These are phyloP conservation scores for Pseudozyma hubeiensis DNA, from an alignment of 1,284 basidiomycete genomes.

Conservation along the genomic window DNA sequence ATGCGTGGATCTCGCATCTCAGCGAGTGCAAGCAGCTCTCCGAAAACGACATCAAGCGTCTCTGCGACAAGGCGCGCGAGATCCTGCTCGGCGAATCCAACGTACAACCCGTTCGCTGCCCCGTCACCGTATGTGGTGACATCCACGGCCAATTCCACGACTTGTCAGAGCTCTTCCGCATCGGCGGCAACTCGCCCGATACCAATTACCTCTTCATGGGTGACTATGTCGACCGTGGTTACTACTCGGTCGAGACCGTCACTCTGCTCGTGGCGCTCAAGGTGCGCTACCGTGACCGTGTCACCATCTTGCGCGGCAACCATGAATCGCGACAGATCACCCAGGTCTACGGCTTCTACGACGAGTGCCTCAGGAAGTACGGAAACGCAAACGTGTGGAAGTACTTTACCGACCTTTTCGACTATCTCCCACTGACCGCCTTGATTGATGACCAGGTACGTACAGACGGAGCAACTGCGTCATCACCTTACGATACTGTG, in stretches of 20 bases:
- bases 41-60: conserved; percentile 94
- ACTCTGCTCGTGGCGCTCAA: conserved; percentile 98
- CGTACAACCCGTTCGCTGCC: conserved; percentile 91
- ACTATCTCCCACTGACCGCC: conserved; percentile 95
- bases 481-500: neutral
- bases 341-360: conserved; percentile 99
- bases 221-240: conserved; percentile 98
- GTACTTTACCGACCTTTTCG: conserved; percentile 98
- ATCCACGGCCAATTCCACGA: conserved; percentile 98
- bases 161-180: conserved; percentile 97
- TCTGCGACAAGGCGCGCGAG: conserved; percentile 99
- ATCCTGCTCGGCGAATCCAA: conserved; percentile 81
- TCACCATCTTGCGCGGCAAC: conserved; percentile 97
- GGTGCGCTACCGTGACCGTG: conserved; percentile 96
- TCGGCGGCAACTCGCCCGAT: conserved; percentile 98
- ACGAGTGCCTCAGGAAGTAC: conserved; percentile 99
- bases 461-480: conserved; percentile 41
- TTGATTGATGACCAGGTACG: conserved; percentile 97
- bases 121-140: conserved; percentile 73
- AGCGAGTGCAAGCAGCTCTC: conserved; percentile 97
- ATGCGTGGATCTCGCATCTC: conserved; percentile 90
- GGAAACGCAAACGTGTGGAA: conserved; percentile 99
- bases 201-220: conserved; percentile 99
- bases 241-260: conserved; percentile 99
- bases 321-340: conserved; percentile 99